These are phyloP conservation scores for Aspergillus unguis DNA, from an alignment of 2,329 filamentous ascomycete genomes.

Conservation along the genomic window DNA sequence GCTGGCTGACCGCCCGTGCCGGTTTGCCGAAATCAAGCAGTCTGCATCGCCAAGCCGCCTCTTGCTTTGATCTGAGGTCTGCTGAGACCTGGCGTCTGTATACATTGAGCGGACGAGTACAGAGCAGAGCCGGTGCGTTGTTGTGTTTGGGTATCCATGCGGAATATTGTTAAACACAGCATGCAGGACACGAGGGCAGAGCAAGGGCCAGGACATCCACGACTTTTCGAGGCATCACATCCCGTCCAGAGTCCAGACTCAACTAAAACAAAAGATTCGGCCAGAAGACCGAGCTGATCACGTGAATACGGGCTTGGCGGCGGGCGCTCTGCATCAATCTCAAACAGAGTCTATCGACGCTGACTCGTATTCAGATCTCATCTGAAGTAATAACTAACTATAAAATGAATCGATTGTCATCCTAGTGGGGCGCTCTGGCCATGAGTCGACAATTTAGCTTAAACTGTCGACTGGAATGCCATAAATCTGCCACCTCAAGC, in stretches of 20 bases:
- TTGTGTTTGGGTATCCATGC: conserved; percentile 14
- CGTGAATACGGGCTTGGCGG: background rate
- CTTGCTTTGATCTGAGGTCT: background rate
- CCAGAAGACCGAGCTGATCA: background rate
- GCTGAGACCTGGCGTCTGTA: background rate
- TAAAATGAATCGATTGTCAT: no score
- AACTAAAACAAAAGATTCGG: background rate
- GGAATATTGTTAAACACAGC: background rate
- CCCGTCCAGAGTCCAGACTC: no score
- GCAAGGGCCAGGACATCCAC: background rate
- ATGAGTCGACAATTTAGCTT: no score
- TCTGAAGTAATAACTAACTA: no score
- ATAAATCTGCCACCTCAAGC: no score
- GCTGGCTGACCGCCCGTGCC: conserved; percentile 24
- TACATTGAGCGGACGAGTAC: background rate
- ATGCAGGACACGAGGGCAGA: no score
- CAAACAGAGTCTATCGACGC: no score
- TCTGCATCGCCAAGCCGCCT: background rate
- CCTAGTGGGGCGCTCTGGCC: no score
- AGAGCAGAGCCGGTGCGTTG: background rate
- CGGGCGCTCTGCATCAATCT: no score
- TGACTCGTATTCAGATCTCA: no score
- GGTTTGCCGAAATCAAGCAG: conserved; percentile 30
- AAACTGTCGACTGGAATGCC: no score
- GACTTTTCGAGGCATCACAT: background rate